Base-by-base conservation (phyloP, 2,329 filamentous ascomycete genomes). In the Ceratocystis huliohia region DNA sequence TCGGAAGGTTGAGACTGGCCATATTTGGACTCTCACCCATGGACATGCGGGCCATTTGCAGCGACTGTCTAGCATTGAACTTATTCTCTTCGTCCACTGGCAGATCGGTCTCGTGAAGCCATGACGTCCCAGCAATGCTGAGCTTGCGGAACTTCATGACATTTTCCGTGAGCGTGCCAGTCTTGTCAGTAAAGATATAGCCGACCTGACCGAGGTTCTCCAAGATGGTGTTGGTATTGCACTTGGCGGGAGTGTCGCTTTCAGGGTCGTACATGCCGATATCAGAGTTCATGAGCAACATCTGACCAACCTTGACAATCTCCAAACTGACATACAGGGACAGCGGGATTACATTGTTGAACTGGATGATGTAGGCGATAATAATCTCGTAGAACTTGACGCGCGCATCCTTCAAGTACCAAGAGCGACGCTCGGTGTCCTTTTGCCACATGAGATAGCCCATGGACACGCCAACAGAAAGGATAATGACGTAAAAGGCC, bases 141-240 rank as follows among this genome's bases (percentile, higher is more conserved):
- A 96, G 82, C 74, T 95, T 96, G 56, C 92, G 87, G 73, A 96
- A 96, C 69, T 91, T 90, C 93, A 97, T 96, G 10, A 91, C 81
- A 70, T 97, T 97, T 71, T 96, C 91, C 1, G 92, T 97, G 70
- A 97, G 78, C 0, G 92, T 97, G 1, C 92, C 92, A 0, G 92
- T 96, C 77, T 96, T 96, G 75, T 96, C 92, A 0, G 91, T 95
- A 71, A 97, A 96, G 22, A 96, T 84, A 72, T 95, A 94, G 70
- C 82, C 89, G 68, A 97, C 85, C 76, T 96, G 93, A 0, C 92
- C 92, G 0, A 96, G 80, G 72, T 97, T 93, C 73, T 96, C 92
- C 68, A 96, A 86, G 72, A 97, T 96, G 0, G 93, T 96, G 37
- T 94, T 96, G 0, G 92, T 96, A 70, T 93, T 90, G 70, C 91